These are phyloP conservation scores for Mycena rebaudengoi DNA, from an alignment of 768 basidiomycete species.

Conservation along the genomic window DNA sequence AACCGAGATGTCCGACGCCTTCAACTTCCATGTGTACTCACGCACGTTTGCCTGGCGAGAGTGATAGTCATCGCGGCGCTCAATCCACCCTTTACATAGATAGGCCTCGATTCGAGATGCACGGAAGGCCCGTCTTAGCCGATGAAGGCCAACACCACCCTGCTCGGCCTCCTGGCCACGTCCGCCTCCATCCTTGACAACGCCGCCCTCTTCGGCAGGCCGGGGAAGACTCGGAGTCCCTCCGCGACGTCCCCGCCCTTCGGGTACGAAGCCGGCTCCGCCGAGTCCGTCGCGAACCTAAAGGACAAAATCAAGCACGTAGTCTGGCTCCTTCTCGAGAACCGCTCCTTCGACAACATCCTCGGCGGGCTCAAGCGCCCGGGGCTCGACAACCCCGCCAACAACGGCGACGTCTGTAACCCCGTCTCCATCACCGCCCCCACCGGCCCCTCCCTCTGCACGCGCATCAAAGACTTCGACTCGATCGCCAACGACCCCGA, in stretches of 20 bases:
- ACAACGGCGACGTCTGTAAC: slow-evolving; percentile 33
- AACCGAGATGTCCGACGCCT: too few relatives aligned
- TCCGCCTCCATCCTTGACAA: slow-evolving; percentile 20
- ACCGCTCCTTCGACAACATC: slow-evolving; percentile 41
- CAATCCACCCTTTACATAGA: not conserved
- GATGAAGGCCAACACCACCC: slow-evolving; percentile 28
- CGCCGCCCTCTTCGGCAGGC: not conserved
- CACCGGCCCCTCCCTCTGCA: slow-evolving; percentile 28
- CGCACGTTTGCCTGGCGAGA: slow-evolving; percentile 18
- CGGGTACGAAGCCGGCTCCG: slow-evolving; percentile 26
- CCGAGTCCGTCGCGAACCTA: slow-evolving; percentile 25
- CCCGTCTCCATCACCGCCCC: slow-evolving; percentile 29
- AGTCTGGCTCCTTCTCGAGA: slow-evolving; percentile 37
- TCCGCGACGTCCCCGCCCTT: too few relatives aligned
- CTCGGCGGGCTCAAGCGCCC: slow-evolving; percentile 32
- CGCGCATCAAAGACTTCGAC: slow-evolving; percentile 28
- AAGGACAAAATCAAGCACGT: slow-evolving; percentile 35
- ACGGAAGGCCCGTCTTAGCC: too few relatives aligned
- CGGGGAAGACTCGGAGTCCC: too few relatives aligned
- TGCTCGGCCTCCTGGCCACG: slow-evolving; percentile 25
- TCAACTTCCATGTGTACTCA: slow-evolving; percentile 17
- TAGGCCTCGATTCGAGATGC: too few relatives aligned
- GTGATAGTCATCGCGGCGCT: not conserved
- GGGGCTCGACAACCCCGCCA: slow-evolving; percentile 29
- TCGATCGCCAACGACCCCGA: slow-evolving; percentile 34